Percentiles rank a stretch among this genome's conserved stretches.
Conservation (phyloP, 2,329 filamentous ascomycete genomes). For the Fusarium concolor region DNA sequence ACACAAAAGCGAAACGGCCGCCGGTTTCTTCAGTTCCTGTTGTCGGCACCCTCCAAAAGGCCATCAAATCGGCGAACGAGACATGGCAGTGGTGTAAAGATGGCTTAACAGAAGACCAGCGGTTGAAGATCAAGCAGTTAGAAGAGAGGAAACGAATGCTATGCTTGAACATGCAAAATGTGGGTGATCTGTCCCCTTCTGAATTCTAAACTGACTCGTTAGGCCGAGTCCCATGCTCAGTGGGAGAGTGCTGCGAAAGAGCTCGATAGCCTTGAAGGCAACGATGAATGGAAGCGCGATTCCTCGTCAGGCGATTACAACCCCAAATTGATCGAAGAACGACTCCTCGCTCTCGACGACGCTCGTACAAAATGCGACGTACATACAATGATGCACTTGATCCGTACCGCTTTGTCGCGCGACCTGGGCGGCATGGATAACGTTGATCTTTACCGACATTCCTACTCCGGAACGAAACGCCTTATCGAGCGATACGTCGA, state of each 20-base stretch:
- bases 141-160: slow-evolving; percentile 73
- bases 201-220: slow-evolving; percentile 16
- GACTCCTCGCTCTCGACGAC: slow-evolving; percentile 79
- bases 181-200: slow-evolving; percentile 52
- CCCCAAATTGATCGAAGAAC: slow-evolving; percentile 72
- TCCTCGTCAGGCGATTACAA: slow-evolving; percentile 75
- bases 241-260: slow-evolving; percentile 82
- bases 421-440: slow-evolving; percentile 90
- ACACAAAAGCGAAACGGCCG: slow-evolving; percentile 43
- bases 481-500: slow-evolving; percentile 90
- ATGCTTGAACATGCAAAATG: slow-evolving; percentile 73
- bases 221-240: slow-evolving; percentile 76
- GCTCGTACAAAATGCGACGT: slow-evolving; percentile 79
- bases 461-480: slow-evolving; percentile 85
- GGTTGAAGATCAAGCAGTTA: slow-evolving; percentile 58
- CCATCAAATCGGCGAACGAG: slow-evolving; percentile 56
- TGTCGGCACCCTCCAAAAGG: slow-evolving; percentile 46
- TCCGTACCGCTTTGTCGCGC: slow-evolving; percentile 83
- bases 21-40: slow-evolving; percentile 33
- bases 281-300: slow-evolving; percentile 83
- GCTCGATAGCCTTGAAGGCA: slow-evolving; percentile 82
- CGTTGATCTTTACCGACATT: slow-evolving; percentile 83
- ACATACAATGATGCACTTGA: slow-evolving; percentile 79
- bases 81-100: slow-evolving; percentile 62
- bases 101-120: slow-evolving; percentile 64